Percentiles rank a stretch among this genome's conserved stretches.
Conservation (phyloP, 106 monocot species). For the Cymbidium sinense region DNA sequence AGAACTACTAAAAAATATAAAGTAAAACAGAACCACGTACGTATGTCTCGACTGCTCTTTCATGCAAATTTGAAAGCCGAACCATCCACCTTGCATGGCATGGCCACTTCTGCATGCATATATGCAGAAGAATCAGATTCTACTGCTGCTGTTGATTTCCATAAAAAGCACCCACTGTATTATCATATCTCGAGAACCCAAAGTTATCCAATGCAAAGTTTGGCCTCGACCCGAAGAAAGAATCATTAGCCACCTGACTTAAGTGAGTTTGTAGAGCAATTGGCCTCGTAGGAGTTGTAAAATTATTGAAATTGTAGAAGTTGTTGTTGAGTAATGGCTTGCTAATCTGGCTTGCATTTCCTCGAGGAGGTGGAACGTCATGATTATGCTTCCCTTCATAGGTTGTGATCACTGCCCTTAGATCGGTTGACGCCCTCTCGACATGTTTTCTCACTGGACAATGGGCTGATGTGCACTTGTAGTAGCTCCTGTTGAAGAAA, state of each 20-base stretch:
- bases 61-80: too few relatives aligned
- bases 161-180: too few relatives aligned
- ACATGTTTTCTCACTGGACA: conserved; percentile 78
- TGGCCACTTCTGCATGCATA: too few relatives aligned
- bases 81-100: too few relatives aligned
- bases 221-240: background rate
- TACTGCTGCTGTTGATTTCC: too few relatives aligned
- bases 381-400: conserved; percentile 90
- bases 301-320: background rate
- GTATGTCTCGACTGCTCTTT: too few relatives aligned
- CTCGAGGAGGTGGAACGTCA: conserved; percentile 56
- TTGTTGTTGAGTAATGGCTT: background rate
- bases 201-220: background rate
- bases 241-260: background rate
- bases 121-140: too few relatives aligned
- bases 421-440: conserved; percentile 83
- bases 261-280: background rate
- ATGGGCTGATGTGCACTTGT: conserved; percentile 63
- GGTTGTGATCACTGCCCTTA: conserved; percentile 72
- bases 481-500: conserved; percentile 57
- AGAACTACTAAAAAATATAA: too few relatives aligned
- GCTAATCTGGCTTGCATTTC: background rate
- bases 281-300: background rate
- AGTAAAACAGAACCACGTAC: too few relatives aligned
- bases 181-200: background rate